Base-by-base conservation (phyloP, 352 stramenopile species). In the Stramenopiles sp. region DNA sequence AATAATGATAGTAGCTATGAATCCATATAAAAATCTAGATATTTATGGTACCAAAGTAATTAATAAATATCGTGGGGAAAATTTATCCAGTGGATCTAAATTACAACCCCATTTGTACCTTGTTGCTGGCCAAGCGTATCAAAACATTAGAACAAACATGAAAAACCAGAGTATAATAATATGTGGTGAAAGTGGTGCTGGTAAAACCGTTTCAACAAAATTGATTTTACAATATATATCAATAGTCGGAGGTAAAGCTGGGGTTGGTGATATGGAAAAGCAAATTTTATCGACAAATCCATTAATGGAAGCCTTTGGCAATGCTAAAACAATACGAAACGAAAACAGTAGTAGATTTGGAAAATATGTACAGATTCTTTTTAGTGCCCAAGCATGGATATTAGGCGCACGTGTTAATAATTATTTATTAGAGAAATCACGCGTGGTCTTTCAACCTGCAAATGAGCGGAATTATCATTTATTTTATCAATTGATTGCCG, bases 301-400 rank as follows among this genome's bases (percentile, higher is more conserved):
- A 31, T 97, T 98, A 80, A 84, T 98, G 23, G 94, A 98, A 84
- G 94, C 90, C 31, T 98, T 98, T 84, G 94, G 94, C 43, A 98
- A 98, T 81, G 94, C 94, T 0, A 89, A 93, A 80, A 98, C 94
- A 0, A 92, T 98, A 32, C 85, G 93, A 38, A 98, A 98, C 83
- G 93, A 98, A 84, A 98, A 98, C 84, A 95, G 85, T 13, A 93
- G 86, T 85, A 88, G 93, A 65, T 98, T 98, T 83, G 93, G 93
- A 78, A 98, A 97, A 83, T 97, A 96, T 80, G 93, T 92, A 27
- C 90, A 98, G 82, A 84, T 98, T 4, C 90, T 97, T 84, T 97
- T 97, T 83, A 91, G 96, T 82, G 79, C 87, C n/a, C 77, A 94
- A 63, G 87, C 89, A 43, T 89, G 92, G 79, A 82, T 95, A 32